A percentile compares a stretch with the other conserved stretches of the same genome.
Conservation (phyloP, 495 filamentous ascomycete genomes). For the Rostrohypoxylon terebratum region DNA sequence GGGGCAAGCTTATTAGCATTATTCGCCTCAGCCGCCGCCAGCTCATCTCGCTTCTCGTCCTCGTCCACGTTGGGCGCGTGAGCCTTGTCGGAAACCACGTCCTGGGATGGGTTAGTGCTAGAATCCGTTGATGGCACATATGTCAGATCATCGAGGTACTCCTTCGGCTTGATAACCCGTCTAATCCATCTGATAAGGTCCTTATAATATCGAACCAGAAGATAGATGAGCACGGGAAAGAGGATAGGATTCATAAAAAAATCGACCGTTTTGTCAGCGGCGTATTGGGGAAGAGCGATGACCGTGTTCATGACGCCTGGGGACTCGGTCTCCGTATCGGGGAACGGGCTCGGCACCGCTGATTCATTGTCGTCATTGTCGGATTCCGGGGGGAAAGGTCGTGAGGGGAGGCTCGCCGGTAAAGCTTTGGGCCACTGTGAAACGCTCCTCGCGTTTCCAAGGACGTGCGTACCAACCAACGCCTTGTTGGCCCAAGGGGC, state of each 20-base stretch:
- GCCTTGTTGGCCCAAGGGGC: constrained; percentile 51
- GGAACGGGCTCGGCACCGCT: constrained; percentile 36
- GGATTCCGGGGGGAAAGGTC: constrained; percentile 34
- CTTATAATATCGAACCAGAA: constrained; percentile 51
- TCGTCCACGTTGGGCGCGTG: constrained; percentile 3
- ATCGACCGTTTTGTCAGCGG: constrained; percentile 53
- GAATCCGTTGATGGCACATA: constrained; percentile 40
- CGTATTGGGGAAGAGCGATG: constrained; percentile 53
- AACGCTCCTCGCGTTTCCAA: constrained; percentile 50
- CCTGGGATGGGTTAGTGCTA: neutral
- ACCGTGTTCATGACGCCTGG: constrained; percentile 51
- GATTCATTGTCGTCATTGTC: constrained; percentile 37
- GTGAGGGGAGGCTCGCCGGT: constrained; percentile 44
- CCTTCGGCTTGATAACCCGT: constrained; percentile 26
- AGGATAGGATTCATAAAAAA: constrained; percentile 61
- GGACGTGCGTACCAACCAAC: constrained; percentile 61
- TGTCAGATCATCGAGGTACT: constrained; percentile 36
- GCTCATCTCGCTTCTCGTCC: constrained; percentile 19
- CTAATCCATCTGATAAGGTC: constrained; percentile 47
- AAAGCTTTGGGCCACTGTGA: constrained; percentile 34
- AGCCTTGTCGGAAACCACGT: constrained; percentile 8
- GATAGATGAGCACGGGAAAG: constrained; percentile 53
- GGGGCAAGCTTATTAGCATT: constrained; percentile 6
- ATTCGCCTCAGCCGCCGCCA: neutral
- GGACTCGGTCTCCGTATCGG: constrained; percentile 40